Base-by-base conservation (phyloP, 208 protist species). In the Trypanosoma conorhini region DNA sequence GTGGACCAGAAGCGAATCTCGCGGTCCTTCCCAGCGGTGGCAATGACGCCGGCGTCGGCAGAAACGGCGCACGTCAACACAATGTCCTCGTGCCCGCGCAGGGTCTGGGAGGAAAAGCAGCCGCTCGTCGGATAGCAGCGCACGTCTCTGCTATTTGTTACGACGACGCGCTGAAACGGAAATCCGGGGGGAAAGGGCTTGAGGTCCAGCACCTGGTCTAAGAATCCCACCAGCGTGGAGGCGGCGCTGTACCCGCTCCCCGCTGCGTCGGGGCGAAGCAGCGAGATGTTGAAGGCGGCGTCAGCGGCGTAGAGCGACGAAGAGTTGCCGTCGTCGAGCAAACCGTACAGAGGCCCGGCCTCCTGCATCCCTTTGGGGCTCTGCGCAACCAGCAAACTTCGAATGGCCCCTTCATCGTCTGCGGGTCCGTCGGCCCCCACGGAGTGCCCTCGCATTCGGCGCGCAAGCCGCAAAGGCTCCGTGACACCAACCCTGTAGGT, bases 71-170 rank as follows among this genome's bases (percentile, higher is more conserved):
- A 91, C 51, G 77, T 85, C 44, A 98, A 79, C 28, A 98, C 90
- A 28, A 94, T 79, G 64, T 97, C 94, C 31, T 60, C 59, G 74
- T 98, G 94, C 1, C 92, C 94, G 52, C 78, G 80, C 56, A 98
- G 84, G 28, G 71, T 67, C 31, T 70, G 66, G 33, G 81, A 71
- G 0, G 89, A 94, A 57, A 95, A 76, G 62, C 86, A 91, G 5
- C 79, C 85, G 22, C 61, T 54, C 5, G 73, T 72, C 2, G 70
- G 58, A 73, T 89, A 96, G 46, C 94, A 85, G 21, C 83, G 79
- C n/a, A 96, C 87, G 22, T 93, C 89, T 44, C 88, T 91, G 74
- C 87, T 94, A 76, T 97, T 97, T 55, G 81, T 95, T 51, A 95
- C 89, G 21, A 95, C 75, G 9, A 89, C 67, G 26, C 86, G 86